Base-by-base conservation (phyloP, 106 monocot species). In the Phalaenopsis equestris region DNA sequence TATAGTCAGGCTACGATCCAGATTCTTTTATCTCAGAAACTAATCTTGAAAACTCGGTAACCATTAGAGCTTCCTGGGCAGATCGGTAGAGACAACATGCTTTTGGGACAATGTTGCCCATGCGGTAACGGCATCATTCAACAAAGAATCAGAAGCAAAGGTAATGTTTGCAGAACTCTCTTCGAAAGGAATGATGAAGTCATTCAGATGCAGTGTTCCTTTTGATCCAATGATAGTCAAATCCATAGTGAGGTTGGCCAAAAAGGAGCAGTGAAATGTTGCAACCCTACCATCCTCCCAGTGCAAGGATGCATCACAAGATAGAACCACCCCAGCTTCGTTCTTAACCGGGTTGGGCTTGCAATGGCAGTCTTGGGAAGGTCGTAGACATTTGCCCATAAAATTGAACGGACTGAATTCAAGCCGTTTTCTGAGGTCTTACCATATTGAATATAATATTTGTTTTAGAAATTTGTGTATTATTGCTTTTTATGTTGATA, bases 1-100 rank as follows among this genome's bases (percentile, higher is more conserved):
- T 83, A 11, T 1, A 17, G 45, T 83, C 78, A 1, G 83, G 83
- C 78, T 72, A 48, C 41, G 18, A 39, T 8, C 83, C 83, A 30
- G 42, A 67, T 16, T 55, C 83, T 45, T 80, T 89, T 43, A 91
- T 88, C 45, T 41, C 48, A 15, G 56, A 37, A 21, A 87, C 96
- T 48, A 96, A 55, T 49, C 89, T 88, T 0, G 93, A 76, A 77
- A 96, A 96, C 83, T 96, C 96, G 39, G 36, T 4, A 4, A 96
- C 86, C 96, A 93, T 93, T n/a, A 56, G 61, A 9, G 87, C 90
- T 73, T 96, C 96, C 78, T 93, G 93, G 93, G 91, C 6, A 93
- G 83, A 1, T 89, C 90, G 18, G 85, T 83, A 1, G 24, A 64
- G 3, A 91, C 88, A 10, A 82, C 83, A 65, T 90, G 93, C 78